A percentile compares a stretch with the other conserved stretches of the same genome.
phyloP scores from a whole-genome alignment of 192 early-diverging fungal species.

The Rhizoclosmatium globosum region DNA sequence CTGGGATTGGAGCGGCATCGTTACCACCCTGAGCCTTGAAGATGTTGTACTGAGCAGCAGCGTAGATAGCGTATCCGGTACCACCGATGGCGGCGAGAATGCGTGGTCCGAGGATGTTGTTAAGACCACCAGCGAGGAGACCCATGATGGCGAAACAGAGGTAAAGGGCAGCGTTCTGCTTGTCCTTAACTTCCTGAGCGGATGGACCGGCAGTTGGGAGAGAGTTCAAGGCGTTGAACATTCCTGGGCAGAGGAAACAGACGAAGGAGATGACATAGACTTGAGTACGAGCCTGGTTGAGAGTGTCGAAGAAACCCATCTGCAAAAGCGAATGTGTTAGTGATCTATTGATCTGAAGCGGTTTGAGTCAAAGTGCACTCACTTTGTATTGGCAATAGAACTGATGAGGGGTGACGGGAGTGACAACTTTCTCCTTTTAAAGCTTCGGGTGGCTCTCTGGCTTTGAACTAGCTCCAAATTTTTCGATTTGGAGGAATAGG shows the following conservation, averaged over 20 bases:
- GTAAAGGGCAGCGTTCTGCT: slow-evolving; percentile 75
- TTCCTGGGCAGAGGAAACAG: slow-evolving; percentile 82
- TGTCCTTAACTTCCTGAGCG: slow-evolving; percentile 67
- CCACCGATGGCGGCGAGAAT: slow-evolving; percentile 74
- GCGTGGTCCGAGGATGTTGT: slow-evolving; percentile 81
- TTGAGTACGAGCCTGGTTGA: slow-evolving; percentile 63
- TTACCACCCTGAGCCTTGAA: slow-evolving; percentile 64
- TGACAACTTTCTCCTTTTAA: too few species aligned
- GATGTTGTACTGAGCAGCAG: slow-evolving; percentile 76
- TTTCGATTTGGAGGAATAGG: too few species aligned
- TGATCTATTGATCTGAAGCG: too few species aligned
- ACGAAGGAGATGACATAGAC: slow-evolving; percentile 75
- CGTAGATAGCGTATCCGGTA: slow-evolving; percentile 77
- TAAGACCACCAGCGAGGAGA: slow-evolving; percentile 76
- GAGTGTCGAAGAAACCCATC: slow-evolving; percentile 31
- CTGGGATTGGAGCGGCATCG: slow-evolving; percentile 39
- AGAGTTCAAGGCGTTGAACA: slow-evolving; percentile 71
- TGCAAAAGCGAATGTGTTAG: too few species aligned
- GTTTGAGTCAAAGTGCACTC: too few species aligned
- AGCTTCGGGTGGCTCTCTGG: too few species aligned
- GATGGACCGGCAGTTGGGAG: slow-evolving; percentile 42
- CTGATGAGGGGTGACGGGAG: too few species aligned
- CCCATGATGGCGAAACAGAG: slow-evolving; percentile 81
- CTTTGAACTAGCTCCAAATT: too few species aligned
- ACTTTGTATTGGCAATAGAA: too few species aligned